Base-by-base conservation (phyloP, 2,329 filamentous ascomycete genomes). In the Trichothecium sympodiale region DNA sequence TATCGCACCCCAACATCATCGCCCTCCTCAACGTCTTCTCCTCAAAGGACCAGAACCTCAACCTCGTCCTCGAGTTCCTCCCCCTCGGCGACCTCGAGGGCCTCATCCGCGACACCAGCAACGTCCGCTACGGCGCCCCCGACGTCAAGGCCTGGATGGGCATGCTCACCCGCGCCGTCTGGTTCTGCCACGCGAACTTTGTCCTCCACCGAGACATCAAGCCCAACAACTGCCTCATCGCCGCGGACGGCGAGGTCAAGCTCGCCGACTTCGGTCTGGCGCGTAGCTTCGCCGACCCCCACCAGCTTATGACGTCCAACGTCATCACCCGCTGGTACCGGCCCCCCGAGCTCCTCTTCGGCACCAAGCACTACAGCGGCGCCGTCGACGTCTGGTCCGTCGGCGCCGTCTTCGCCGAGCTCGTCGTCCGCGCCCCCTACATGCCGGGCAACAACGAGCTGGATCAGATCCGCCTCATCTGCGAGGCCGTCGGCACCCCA, bases 61-160 rank as follows among this genome's bases (percentile, higher is more conserved):
- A 93, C 53, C 74, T 98, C 8, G 91, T 98, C 17, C 77, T 98
- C 47, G 91, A 98, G 60, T 94, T 83, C 58, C 71, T 96, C 4
- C 88, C 89, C 0, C 75, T 85, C n/a, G 89, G 91, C 45, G 91
- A 98, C 60, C 72, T 98, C 18, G 86, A 96, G 60, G 86, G 88
- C 71, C 74, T 98, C 40, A 94, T 94, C 56, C 84, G 85, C 56
- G 88, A 96, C 59, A 77, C 74, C 20, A 73, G 80, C 31, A 66
- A 67, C 36, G 80, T 95, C 32, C 76, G 78, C 37, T 96, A 96
- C 57, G 83, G 83, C 42, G 75, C 77, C 9, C 83, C 84, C 14
- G 91, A 98, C 57, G 87, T 96, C 58, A 98, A 98, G 59, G 83
- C 87, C 13, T 98, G 91, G 91, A 94, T 95, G 80, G 84, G 83